Conservation (phyloP, 441 rosid species). For the Gossypium schwendimanii region DNA sequence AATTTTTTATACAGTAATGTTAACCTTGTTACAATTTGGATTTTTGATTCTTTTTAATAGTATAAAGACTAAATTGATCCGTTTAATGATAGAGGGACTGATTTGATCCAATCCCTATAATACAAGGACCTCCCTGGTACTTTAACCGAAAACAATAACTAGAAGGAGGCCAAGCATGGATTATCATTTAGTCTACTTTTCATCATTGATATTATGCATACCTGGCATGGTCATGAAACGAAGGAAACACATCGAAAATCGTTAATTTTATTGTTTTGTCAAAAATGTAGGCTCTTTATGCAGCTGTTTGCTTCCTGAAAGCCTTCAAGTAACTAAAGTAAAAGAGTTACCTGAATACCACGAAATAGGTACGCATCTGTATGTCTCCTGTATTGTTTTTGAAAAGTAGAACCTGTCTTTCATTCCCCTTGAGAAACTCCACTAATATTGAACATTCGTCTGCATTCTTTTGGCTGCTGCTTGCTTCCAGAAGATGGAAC, state of each 20-base stretch:
- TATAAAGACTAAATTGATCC: too few species aligned
- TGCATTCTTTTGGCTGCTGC: conserved; percentile 8
- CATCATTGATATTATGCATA: neutral
- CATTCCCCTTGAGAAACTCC: neutral
- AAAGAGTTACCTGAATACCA: conserved; percentile 61
- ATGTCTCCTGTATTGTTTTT: neutral
- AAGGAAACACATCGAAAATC: neutral
- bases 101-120: too few species aligned
- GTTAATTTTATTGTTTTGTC: neutral
- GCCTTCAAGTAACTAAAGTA: conserved; percentile 66
- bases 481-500: conserved; percentile 33
- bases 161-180: neutral
- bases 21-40: too few species aligned
- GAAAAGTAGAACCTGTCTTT: neutral
- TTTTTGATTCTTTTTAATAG: too few species aligned
- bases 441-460: neutral
- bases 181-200: neutral
- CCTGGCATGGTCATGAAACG: neutral
- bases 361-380: conserved; percentile 17
- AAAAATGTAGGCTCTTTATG: conserved; percentile 50
- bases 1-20: too few species aligned
- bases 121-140: too few species aligned
- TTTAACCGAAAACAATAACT: neutral
- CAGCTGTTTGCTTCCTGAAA: conserved; percentile 76
- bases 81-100: too few species aligned